Conservation (phyloP, 106 monocot genomes). For the Xerophyta viscosa region DNA sequence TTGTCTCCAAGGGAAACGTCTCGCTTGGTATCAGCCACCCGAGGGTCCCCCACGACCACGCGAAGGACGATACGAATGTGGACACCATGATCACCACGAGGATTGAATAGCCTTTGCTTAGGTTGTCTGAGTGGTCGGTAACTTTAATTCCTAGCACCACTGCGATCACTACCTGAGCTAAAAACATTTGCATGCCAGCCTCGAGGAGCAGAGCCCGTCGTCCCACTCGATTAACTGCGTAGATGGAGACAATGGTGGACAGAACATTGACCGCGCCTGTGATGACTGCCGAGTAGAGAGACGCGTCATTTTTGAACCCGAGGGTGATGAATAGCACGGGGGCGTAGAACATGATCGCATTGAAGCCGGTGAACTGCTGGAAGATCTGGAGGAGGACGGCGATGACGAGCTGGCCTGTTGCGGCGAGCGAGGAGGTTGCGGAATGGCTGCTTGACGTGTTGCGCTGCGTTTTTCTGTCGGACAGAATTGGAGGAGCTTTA, state of each 20-base stretch:
- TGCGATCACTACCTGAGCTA: constrained; percentile 49
- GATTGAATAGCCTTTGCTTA: constrained; percentile 30
- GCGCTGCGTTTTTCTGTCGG: too few species aligned
- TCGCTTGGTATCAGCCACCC: constrained; percentile 80
- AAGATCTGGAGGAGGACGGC: constrained; percentile 67
- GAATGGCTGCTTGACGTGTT: constrained; percentile 83
- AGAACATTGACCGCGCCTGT: constrained; percentile 64
- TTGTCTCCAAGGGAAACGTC: constrained; percentile 60
- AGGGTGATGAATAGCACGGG: constrained; percentile 74
- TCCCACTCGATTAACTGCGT: constrained; percentile 47
- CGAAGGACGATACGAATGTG: constrained; percentile 56
- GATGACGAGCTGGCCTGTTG: constrained; percentile 71
- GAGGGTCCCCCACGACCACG: constrained; percentile 79
- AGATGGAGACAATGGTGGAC: constrained; percentile 66
- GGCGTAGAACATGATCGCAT: constrained; percentile 74
- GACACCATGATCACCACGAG: constrained; percentile 59
- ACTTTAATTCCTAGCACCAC: constrained; percentile 45
- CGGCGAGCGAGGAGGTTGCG: constrained; percentile 67
- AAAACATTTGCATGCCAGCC: constrained; percentile 79
- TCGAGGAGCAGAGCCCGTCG: constrained; percentile 60
- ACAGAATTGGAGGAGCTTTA: too few species aligned
- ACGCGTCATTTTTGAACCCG: constrained; percentile 62
- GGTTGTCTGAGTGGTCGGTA: constrained; percentile 29
- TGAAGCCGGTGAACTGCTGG: constrained; percentile 68
- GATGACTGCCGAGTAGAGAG: constrained; percentile 75